Percentiles rank a stretch among this genome's conserved stretches.
Evolutionary conservation across 306 rosid genomes (phyloP).

Genomic region (Dalbergia cultrata): DNA sequence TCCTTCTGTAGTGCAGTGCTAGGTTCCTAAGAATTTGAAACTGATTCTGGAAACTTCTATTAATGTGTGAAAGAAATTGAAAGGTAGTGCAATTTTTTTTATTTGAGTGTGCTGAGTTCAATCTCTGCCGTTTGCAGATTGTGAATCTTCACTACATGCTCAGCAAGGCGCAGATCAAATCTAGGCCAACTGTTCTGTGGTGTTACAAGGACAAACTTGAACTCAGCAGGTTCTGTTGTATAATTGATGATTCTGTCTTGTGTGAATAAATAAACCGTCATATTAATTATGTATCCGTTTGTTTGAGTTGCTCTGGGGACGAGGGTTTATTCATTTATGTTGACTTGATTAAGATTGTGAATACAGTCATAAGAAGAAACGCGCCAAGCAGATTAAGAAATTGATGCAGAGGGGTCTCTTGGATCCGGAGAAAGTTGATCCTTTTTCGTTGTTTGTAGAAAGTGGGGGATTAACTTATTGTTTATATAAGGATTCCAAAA

Average conservation of each 20-base stretch:
- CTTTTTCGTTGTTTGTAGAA: constrained; percentile 80
- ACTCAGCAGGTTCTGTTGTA: constrained; percentile 72
- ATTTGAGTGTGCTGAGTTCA: constrained; percentile 32
- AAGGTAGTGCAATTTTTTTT: constrained; percentile 11
- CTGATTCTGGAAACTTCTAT: neutral
- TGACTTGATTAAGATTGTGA: constrained; percentile 44
- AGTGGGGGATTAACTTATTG: constrained; percentile 80
- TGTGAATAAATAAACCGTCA: neutral
- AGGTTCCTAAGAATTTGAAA: neutral
- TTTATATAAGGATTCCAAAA: constrained; percentile 83
- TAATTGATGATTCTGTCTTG: neutral
- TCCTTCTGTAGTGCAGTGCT: neutral
- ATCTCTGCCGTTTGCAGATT: constrained; percentile 57
- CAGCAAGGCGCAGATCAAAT: constrained; percentile 81
- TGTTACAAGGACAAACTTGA: constrained; percentile 96
- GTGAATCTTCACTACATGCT: constrained; percentile 92
- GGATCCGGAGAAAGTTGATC: constrained; percentile 87
- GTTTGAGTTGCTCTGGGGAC: constrained; percentile 2
- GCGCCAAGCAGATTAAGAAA: constrained; percentile 81
- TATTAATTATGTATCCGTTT: neutral
- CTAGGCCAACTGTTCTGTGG: constrained; percentile 86
- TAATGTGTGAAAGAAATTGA: neutral
- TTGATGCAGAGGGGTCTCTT: constrained; percentile 77
- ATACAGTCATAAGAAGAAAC: constrained; percentile 89
- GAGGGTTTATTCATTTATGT: neutral